phyloP scores from a whole-genome alignment of 2,329 filamentous ascomycete genomes.

The Fusarium caatingaense region DNA sequence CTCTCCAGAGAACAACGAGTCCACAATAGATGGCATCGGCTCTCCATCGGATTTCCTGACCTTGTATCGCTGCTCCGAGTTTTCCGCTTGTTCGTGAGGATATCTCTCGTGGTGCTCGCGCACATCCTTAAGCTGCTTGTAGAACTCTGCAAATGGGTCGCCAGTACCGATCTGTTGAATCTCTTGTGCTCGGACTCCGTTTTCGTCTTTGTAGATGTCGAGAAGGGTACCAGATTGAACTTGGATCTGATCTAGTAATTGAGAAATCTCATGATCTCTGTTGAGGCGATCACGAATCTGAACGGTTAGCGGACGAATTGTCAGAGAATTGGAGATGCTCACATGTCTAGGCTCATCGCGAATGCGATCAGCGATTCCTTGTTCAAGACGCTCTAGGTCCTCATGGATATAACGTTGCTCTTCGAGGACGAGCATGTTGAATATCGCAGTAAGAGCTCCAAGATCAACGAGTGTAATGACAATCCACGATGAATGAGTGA shows the following conservation, averaged over 20 bases:
- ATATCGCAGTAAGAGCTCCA: rapidly evolving
- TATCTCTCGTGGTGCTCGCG: conserved; percentile 91
- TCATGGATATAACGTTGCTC: conserved; percentile 95
- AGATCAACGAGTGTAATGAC: neutral
- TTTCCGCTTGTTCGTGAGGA: conserved; percentile 94
- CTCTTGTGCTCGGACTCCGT: conserved; percentile 78
- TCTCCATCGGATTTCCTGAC: conserved; percentile 73
- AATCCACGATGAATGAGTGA: conserved; percentile 8
- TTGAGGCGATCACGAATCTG: conserved; percentile 90
- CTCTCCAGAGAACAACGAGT: conserved; percentile 94
- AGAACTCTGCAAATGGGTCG: conserved; percentile 91
- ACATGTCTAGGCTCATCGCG: conserved; percentile 90
- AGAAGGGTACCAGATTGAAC: conserved; percentile 84
- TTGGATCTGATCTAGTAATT: conserved; percentile 88
- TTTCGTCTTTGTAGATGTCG: conserved; percentile 84
- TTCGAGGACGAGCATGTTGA: conserved; percentile 84
- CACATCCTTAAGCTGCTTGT: conserved; percentile 82
- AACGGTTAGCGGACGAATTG: conserved; percentile 32
- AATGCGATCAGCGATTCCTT: conserved; percentile 90
- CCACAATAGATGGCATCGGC: conserved; percentile 74
- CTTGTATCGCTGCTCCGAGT: conserved; percentile 92
- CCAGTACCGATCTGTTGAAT: conserved; percentile 85
- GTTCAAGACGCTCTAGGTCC: conserved; percentile 95
- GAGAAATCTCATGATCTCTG: conserved; percentile 90
- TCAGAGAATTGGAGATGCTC: conserved; percentile 51